Evolutionary conservation across 495 filamentous ascomycete species (phyloP).

Genomic region (Neurospora sp.): DNA sequence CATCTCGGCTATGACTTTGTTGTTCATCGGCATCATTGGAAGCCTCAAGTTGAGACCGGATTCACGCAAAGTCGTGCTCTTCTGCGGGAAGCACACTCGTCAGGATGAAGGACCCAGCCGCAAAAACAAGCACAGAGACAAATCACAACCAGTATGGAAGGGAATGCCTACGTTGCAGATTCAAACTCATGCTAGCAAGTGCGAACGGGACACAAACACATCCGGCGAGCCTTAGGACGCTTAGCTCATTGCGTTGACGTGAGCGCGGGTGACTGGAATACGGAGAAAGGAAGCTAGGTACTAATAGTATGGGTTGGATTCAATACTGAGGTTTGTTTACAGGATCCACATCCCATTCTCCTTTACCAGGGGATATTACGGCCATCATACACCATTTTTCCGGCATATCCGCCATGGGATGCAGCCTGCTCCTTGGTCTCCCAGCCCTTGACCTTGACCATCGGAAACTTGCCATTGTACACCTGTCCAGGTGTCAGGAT

Average conservation of each 20-base stretch:
- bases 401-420: neutral
- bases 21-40: no score
- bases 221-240: neutral
- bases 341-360: neutral
- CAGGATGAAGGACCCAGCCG: no score
- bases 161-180: no score
- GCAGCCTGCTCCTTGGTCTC: slow-evolving; percentile 15
- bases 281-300: neutral
- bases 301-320: neutral
- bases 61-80: no score
- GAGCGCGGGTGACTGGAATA: neutral
- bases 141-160: no score
- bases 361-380: neutral
- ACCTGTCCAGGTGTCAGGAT: slow-evolving; percentile 25
- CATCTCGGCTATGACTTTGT: no score
- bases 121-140: no score
- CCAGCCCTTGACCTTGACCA: slow-evolving; percentile 36
- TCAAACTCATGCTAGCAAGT: neutral
- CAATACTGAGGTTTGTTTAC: neutral
- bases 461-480: slow-evolving; percentile 36
- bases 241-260: neutral
- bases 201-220: neutral
- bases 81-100: no score
- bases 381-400: slow-evolving; percentile 2
- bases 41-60: no score